Evolutionary conservation across 768 basidiomycete species (phyloP).

Genomic region (Porphyrellus cyaneotinctus): DNA sequence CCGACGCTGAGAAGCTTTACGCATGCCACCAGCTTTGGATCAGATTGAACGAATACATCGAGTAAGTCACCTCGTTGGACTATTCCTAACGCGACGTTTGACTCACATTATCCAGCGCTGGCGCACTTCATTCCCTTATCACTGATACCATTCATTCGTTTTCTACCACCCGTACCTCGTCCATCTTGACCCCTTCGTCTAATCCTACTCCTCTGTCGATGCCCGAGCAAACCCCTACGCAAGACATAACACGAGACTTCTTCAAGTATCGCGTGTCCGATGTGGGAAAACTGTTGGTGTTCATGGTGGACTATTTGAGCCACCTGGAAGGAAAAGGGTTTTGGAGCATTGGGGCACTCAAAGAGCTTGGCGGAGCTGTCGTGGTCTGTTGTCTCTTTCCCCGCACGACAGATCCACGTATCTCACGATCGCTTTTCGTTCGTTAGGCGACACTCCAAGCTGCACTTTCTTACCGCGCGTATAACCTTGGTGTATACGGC

Average conservation of each 20-base stretch:
- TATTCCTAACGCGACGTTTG: neutral
- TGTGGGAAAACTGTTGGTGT: constrained; percentile 63
- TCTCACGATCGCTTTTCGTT: neutral
- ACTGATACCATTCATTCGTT: constrained; percentile 67
- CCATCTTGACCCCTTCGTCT: constrained; percentile 13
- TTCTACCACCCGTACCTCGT: constrained; percentile 43
- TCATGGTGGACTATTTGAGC: constrained; percentile 40
- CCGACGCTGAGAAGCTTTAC: constrained; percentile 83
- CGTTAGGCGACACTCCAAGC: constrained; percentile 66
- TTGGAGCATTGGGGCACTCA: constrained; percentile 24
- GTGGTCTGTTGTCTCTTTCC: constrained; percentile 45
- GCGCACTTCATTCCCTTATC: constrained; percentile 58
- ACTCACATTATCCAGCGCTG: constrained; percentile 37
- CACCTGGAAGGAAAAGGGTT: constrained; percentile 24
- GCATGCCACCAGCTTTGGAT: constrained; percentile 80
- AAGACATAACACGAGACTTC: constrained; percentile 81
- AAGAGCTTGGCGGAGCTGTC: constrained; percentile 44
- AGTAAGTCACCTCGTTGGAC: constrained; percentile 38
- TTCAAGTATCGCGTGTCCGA: constrained; percentile 68
- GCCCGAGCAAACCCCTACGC: constrained; percentile 48
- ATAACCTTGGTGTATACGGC: constrained; percentile 73
- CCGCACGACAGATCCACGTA: neutral
- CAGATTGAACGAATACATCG: constrained; percentile 62
- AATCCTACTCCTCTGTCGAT: constrained; percentile 24
- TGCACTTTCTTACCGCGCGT: constrained; percentile 69